Evolutionary conservation across 192 early-diverging fungal genomes (phyloP).

Genomic region (Podila epicladia): DNA sequence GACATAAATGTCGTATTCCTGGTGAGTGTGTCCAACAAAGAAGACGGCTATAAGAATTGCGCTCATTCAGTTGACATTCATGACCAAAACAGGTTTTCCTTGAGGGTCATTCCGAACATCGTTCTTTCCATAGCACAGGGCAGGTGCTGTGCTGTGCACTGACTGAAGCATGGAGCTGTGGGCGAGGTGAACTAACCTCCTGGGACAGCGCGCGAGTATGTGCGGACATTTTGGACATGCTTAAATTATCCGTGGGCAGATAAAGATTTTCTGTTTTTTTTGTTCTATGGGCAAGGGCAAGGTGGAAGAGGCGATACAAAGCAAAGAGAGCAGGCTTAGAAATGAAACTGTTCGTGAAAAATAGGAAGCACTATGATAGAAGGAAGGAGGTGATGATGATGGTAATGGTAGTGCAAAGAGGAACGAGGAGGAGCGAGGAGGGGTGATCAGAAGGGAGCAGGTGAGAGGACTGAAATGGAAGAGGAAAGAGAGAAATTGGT

Average conservation of each 20-base stretch:
- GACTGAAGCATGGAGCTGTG: too few relatives aligned
- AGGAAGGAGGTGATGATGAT: background rate
- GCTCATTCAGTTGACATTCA: slow-evolving; percentile 1
- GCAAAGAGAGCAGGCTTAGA: background rate
- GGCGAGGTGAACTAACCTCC: too few relatives aligned
- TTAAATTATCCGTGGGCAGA: too few relatives aligned
- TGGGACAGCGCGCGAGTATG: too few relatives aligned
- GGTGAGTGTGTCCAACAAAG: background rate
- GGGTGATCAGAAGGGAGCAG: too few relatives aligned
- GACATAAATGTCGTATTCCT: slow-evolving; percentile 16
- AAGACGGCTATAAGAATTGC: slow-evolving; percentile 1
- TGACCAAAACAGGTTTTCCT: too few relatives aligned
- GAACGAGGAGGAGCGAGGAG: background rate
- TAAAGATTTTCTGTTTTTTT: too few relatives aligned
- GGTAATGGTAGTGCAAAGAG: background rate
- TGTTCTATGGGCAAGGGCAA: too few relatives aligned
- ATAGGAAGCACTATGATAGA: background rate
- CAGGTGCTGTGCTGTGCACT: too few relatives aligned
- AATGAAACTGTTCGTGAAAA: background rate
- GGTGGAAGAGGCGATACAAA: background rate
- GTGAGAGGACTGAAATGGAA: background rate
- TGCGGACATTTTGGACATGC: too few relatives aligned
- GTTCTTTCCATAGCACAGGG: too few relatives aligned
- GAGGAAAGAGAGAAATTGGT: too few relatives aligned
- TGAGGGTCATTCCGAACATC: background rate